Base-by-base conservation (phyloP, 202 grass and related monocot genomes). In the Miscanthus sacchariflorus region DNA sequence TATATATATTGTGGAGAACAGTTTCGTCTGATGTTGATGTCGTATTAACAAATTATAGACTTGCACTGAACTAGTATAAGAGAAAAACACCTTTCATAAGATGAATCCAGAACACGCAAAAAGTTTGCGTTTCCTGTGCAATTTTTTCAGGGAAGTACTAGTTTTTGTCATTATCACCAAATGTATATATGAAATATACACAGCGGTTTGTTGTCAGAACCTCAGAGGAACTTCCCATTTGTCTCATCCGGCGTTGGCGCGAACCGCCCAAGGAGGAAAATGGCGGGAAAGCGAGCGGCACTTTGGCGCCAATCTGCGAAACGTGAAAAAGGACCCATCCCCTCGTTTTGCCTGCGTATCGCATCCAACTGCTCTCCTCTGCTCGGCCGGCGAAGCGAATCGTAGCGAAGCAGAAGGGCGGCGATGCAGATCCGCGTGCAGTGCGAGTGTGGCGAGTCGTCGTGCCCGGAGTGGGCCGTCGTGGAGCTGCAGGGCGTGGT, bases 401-500 rank as follows among this genome's bases (percentile, higher is more conserved):
- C 3, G 13, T 15, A 52, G 14, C 5, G 52, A 54, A 21, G 2
- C 52, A 21, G 19, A 59, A 8, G 3, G 15, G 23, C 63, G 33
- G 65, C 14, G 70, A 95, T 95, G 92, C 87, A 96, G 79, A 93
- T 99, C 81, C 88, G 87, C n/a, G 86, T 99, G 33, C 90, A 64
- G 64, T 99, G 94, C 81, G 83, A 59, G 23, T 99, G 96, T 85
- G 89, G 89, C 12, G 88, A 89, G 44, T 85, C 87, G 35, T 70
- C 83, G 56, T 99, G 96, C 84, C 83, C 86, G 49, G 94, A 96
- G 85, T 99, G 94, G 96, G 91, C 91, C 2, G 84, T 99, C 11
- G 86, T 99, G 64, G 96, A 96, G 81, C 89, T 99, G 83, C 96
- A 96, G 81, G 94, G 94, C 73, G 90, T 93, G 70, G 91, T 99